phyloP scores from a whole-genome alignment of 1,284 basidiomycete species.

The Termitomyces sp. region DNA sequence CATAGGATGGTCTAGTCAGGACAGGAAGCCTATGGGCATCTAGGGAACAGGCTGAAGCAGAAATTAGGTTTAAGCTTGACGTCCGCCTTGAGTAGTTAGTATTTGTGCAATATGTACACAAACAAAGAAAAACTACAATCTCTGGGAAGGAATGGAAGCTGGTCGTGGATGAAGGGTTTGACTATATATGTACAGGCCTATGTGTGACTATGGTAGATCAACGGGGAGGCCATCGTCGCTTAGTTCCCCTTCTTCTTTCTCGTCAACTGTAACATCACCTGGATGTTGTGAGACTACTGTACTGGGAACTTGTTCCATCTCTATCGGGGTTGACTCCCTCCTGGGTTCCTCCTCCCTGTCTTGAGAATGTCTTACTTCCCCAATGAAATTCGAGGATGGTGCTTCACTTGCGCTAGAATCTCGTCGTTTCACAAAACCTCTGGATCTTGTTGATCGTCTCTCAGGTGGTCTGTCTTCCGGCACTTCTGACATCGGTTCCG shows the following conservation, averaged over 20 bases:
- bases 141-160: not conserved
- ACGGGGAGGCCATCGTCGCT: conserved; percentile 30
- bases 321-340: conserved; percentile 9
- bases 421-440: conserved; percentile 31
- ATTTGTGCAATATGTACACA: not conserved
- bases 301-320: conserved; percentile 10
- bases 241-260: conserved; percentile 42
- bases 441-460: conserved; percentile 42
- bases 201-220: conserved; percentile 3
- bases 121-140: not conserved
- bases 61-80: not conserved
- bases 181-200: not conserved
- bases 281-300: not conserved
- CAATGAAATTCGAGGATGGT: conserved; percentile 28
- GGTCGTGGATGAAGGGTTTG: not conserved
- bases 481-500: conserved; percentile 24
- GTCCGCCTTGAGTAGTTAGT: not conserved
- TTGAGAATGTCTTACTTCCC: conserved; percentile 17
- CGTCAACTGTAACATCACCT: conserved; percentile 16
- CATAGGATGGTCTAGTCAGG: not conserved
- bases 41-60: not conserved
- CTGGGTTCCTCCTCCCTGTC: conserved; percentile 9
- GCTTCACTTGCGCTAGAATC: conserved; percentile 41
- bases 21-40: not conserved
- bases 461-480: conserved; percentile 28